A percentile compares a stretch with the other conserved stretches of the same genome.
Evolutionary conservation across 805 yeast genomes (phyloP).

Genomic region (Metschnikowia henanensis): DNA sequence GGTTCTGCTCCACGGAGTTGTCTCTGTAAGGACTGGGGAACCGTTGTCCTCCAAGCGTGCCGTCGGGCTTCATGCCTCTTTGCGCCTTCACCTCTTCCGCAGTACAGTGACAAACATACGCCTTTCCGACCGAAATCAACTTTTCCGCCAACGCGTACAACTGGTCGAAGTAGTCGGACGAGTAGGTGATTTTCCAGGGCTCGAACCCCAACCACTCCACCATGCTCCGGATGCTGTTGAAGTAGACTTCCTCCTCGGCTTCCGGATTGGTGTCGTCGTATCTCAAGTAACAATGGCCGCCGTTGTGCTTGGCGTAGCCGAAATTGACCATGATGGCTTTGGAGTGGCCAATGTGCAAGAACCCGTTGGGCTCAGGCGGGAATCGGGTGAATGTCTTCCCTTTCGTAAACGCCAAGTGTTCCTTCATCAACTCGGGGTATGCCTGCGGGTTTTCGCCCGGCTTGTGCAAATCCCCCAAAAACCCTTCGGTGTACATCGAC

Average conservation of each 20-base stretch:
- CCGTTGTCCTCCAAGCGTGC: constrained; percentile 93
- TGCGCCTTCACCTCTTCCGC: constrained; percentile 86
- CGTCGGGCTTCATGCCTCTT: constrained; percentile 90
- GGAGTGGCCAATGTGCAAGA: constrained; percentile 95
- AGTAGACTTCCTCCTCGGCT: constrained; percentile 93
- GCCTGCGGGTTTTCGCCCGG: constrained; percentile 95
- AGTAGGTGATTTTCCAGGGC: constrained; percentile 94
- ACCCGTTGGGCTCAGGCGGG: constrained; percentile 99
- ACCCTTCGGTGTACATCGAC: constrained; percentile 94
- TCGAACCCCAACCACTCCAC: constrained; percentile 91
- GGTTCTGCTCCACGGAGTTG: constrained; percentile 69
- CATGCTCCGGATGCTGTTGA: constrained; percentile 80
- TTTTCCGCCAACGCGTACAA: constrained; percentile 87
- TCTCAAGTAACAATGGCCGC: constrained; percentile 88
- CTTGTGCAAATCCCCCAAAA: constrained; percentile 90
- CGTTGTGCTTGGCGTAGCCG: constrained; percentile 89
- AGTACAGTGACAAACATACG: constrained; percentile 92
- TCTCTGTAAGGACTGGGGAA: constrained; percentile 76
- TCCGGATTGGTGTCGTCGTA: constrained; percentile 99
- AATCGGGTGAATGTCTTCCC: constrained; percentile 91
- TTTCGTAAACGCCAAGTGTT: constrained; percentile 73
- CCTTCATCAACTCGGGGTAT: constrained; percentile 78
- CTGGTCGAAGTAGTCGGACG: constrained; percentile 91
- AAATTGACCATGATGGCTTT: constrained; percentile 97
- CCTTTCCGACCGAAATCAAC: constrained; percentile 67